These are phyloP conservation scores for Diaporthe longicolla DNA, from an alignment of 2,329 filamentous ascomycete genomes.

Conservation along the genomic window DNA sequence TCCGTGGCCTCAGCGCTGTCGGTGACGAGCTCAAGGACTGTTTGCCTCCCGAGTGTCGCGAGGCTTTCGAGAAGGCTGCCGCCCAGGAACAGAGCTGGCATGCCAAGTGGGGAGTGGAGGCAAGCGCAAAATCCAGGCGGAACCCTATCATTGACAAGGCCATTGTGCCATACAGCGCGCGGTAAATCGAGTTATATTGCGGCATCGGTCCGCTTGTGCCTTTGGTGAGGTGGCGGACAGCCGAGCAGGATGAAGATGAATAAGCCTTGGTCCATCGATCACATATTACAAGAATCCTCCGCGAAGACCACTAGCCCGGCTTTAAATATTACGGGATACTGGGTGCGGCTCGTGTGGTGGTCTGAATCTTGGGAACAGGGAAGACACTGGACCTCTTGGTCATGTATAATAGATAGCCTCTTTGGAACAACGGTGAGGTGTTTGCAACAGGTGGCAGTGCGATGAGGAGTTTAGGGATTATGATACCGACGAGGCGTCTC, in stretches of 20 bases:
- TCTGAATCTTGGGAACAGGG: background rate
- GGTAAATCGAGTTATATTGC: background rate
- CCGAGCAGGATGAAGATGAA: background rate
- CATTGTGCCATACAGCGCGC: constrained; percentile 70
- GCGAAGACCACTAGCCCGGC: background rate
- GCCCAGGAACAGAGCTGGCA: constrained; percentile 80
- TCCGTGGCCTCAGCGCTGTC: constrained; percentile 74
- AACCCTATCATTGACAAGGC: constrained; percentile 74
- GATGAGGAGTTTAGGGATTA: constrained; percentile 24
- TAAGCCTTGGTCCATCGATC: background rate
- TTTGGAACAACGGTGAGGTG: background rate
- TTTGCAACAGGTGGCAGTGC: background rate
- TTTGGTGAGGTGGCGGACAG: background rate
- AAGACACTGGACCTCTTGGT: background rate
- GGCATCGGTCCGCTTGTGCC: background rate
- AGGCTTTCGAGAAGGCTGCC: constrained; percentile 78
- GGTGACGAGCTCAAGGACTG: constrained; percentile 75
- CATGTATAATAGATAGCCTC: constrained; percentile 1
- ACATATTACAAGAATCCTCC: no score
- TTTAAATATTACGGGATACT: background rate
- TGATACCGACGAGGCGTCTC: constrained; percentile 23
- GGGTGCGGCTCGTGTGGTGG: background rate
- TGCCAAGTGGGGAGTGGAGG: constrained; percentile 79
- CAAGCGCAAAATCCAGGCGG: constrained; percentile 65
- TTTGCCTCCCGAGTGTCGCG: constrained; percentile 78